Base-by-base conservation (phyloP, 2,329 filamentous ascomycete species). In the Nemania sp. region DNA sequence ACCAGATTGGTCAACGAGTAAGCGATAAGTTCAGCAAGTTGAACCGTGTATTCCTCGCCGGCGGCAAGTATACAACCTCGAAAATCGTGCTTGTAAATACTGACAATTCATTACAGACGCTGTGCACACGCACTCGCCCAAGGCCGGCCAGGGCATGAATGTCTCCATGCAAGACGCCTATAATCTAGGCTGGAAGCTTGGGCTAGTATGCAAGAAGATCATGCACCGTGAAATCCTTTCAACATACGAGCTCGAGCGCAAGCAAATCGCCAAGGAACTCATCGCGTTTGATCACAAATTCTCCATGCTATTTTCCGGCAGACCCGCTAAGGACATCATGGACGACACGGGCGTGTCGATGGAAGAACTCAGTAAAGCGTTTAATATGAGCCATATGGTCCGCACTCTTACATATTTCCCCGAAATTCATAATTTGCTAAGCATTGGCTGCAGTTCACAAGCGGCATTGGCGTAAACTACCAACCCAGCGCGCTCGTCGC, bases 111-210 rank as follows among this genome's bases (percentile, higher is more conserved):
- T 17, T 20, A 2, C n/a, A 61, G 86, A 90, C 65, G 86, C 86
- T 28, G 86, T 84, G 56, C 86, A 90, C 61, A 89, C 86, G 0
- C 86, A 90, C 66, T 86, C 83, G 2, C 86, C 86, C 3, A 89
- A 89, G 69, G 85, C 86, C 1, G 86, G 86, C 0, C 86, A 88
- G 70, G 86, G 79, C 49, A 80, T 81, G 78, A 91, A 91, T 68
- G 78, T 77, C 6, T 78, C 77, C 7, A 81, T 83, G 73, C 73
- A 79, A 43, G 86, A 88, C 56, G 73, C 80, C 5, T 80, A 88
- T 64, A 90, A 88, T 62, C 67, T 84, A 3, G 73, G 73, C 22
- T 81, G 77, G 75, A 78, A 79, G 61, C 64, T 79, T 4, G 74
- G 71, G 1, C 56, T 68, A 8, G 70, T 70, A 1, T 58, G 68